A percentile compares a stretch with the other conserved stretches of the same genome.
Evolutionary conservation across 768 basidiomycete species (phyloP).

Genomic region (Lactifluus volemus): DNA sequence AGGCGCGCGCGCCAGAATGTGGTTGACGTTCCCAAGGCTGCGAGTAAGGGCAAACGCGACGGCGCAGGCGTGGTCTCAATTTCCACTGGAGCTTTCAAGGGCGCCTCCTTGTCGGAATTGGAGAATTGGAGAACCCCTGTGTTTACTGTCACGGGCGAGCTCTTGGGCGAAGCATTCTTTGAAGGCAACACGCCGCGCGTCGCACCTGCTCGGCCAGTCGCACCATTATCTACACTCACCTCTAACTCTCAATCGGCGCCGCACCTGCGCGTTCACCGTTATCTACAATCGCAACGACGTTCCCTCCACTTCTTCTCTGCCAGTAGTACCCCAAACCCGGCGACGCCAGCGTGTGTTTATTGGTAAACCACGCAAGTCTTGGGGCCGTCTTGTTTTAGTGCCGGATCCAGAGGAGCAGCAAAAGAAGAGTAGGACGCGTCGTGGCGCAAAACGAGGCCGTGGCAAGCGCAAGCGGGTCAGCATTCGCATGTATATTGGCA

Average conservation of each 20-base stretch:
- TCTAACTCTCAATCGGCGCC: not conserved
- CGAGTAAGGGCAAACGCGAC: not conserved
- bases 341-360: not conserved
- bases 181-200: not conserved
- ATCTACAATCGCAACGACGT: not conserved
- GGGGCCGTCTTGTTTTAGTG: not conserved
- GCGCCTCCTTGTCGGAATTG: not conserved
- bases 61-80: not conserved
- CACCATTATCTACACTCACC: not conserved
- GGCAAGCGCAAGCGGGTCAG: not conserved
- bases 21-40: not conserved
- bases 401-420: not conserved
- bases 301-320: not conserved
- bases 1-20: not conserved
- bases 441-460: not conserved
- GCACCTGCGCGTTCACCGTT: not conserved
- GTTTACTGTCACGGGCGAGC: not conserved
- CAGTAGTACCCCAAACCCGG: not conserved
- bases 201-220: not conserved
- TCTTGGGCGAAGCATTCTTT: not conserved
- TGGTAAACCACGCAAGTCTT: slow-evolving; percentile 1
- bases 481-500: not conserved
- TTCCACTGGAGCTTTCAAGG: not conserved
- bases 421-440: not conserved
- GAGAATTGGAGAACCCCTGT: not conserved